phyloP scores from a whole-genome alignment of 306 rosid species.

The Corylus heterophylla region DNA sequence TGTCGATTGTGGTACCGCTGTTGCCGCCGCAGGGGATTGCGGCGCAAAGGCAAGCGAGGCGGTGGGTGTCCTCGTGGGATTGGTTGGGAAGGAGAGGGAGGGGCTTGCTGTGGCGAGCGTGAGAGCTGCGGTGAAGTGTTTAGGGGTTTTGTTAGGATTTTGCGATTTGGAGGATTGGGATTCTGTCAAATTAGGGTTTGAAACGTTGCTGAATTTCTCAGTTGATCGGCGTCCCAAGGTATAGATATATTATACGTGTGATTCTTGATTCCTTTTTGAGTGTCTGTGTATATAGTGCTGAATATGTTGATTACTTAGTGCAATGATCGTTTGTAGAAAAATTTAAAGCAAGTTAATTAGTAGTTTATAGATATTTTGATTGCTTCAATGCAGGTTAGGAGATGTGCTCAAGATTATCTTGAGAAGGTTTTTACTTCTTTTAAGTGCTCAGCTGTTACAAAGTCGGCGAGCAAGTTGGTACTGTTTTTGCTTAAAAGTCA shows the following conservation, averaged over 20 bases:
- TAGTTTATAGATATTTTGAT: neutral
- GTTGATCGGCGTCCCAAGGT: slow-evolving; percentile 90
- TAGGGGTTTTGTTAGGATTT: slow-evolving; percentile 73
- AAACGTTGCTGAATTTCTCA: slow-evolving; percentile 67
- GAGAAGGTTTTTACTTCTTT: slow-evolving; percentile 62
- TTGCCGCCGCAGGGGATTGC: slow-evolving; percentile 43
- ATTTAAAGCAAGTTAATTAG: neutral
- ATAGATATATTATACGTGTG: neutral
- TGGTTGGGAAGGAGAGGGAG: slow-evolving; percentile 48
- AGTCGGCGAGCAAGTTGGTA: slow-evolving; percentile 80
- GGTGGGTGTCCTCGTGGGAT: slow-evolving; percentile 35
- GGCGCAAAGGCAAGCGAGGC: slow-evolving; percentile 54
- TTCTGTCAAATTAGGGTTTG: slow-evolving; percentile 61
- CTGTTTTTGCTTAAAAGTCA: slow-evolving; percentile 58
- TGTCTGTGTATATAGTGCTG: neutral
- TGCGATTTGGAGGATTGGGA: slow-evolving; percentile 85
- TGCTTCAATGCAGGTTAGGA: slow-evolving; percentile 63
- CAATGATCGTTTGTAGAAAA: neutral
- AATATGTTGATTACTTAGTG: neutral
- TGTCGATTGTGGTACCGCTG: slow-evolving; percentile 62
- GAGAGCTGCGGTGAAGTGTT: slow-evolving; percentile 75
- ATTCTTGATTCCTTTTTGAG: neutral
- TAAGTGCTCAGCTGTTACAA: slow-evolving; percentile 42
- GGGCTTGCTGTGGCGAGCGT: slow-evolving; percentile 51
- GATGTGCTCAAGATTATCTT: slow-evolving; percentile 83